Percentiles rank a stretch among this genome's conserved stretches.
Evolutionary conservation across 441 rosid species (phyloP).

Genomic region (Omphalea diandra): DNA sequence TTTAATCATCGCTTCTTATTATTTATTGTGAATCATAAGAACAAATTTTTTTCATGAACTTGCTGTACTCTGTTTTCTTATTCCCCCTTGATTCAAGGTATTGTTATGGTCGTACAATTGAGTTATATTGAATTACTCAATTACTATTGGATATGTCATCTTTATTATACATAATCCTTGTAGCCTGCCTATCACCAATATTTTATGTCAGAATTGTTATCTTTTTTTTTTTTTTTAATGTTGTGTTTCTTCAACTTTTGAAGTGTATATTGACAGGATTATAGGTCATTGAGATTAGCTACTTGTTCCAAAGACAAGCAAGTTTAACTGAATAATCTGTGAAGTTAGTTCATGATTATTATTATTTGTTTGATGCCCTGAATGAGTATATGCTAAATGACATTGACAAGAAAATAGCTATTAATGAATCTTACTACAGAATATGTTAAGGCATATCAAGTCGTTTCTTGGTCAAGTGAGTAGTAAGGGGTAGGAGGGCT

Average conservation of each 20-base stretch:
- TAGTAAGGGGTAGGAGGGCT: not conserved
- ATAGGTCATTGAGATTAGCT: not conserved
- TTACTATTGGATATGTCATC: not conserved
- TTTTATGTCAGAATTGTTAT: not conserved
- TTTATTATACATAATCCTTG: not conserved
- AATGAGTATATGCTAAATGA: not conserved
- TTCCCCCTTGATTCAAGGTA: not conserved
- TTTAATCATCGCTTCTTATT: not conserved
- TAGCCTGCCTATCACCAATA: not conserved
- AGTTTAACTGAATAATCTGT: not conserved
- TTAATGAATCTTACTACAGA: too few relatives aligned
- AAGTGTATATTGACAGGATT: not conserved
- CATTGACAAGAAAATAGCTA: not conserved
- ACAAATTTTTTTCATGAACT: not conserved
- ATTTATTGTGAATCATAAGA: not conserved
- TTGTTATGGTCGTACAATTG: too few relatives aligned
- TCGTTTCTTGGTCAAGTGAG: constrained; percentile 2
- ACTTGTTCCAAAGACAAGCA: constrained; percentile 1
- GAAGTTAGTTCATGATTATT: not conserved
- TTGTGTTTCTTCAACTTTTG: not conserved
- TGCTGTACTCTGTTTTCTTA: not conserved
- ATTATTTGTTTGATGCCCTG: not conserved
- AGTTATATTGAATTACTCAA: too few relatives aligned
- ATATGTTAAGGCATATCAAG: not conserved
- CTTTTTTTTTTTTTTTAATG: too few relatives aligned